Evolutionary conservation across 148 eudicot genomes (phyloP), one percentile per base, ranked within the genome.

Genomic region (Cornus suecica): DNA sequence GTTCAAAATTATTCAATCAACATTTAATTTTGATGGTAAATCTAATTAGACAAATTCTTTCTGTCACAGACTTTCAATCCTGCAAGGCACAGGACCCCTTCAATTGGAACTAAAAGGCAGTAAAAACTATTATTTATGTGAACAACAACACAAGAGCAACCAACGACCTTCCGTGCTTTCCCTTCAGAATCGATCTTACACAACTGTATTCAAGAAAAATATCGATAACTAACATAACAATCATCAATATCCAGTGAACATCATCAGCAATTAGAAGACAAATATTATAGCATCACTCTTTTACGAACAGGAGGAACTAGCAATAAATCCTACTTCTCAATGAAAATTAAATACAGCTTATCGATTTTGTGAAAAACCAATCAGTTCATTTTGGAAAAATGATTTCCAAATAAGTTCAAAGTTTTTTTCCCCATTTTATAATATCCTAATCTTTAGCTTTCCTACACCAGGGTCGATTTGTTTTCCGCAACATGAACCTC

Each of bases 141-240:
- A 65, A 86, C 88, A 65, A 83, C 88, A 76, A 79, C 83, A 58
- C 88, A 86, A 11, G 82, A 71, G 71, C 85, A 82, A 26, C 83
- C 85, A 10, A 85, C 81, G 26, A 85, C 85, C 79, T 85, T 82
- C 75, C 81, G 74, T 31, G 88, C 85, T 23, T 85, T 82, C 20
- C 85, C 88, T 32, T 82, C 85, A 1, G 81, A 79, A 58, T 82
- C 88, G 51, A 85, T 74, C 77, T 85, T 85, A 66, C 83, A 85
- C 29, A 85, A 78, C 88, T 85, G 83, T 28, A 62, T 52, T 29
- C n/a, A 29, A 20, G 27, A 11, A 45, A 32, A 60, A n/a, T 20
- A 67, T 6, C 25, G n/a, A 14, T 14, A 4, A 4, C 27, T 22
- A n/a, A 51, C 37, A 25, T 25, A 8, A 4, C 14, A 24, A 15